A percentile compares a stretch with the other conserved stretches of the same genome.
These are phyloP conservation scores for Mikania micrantha DNA, from an alignment of 129 eudicot genomes.

Conservation along the genomic window DNA sequence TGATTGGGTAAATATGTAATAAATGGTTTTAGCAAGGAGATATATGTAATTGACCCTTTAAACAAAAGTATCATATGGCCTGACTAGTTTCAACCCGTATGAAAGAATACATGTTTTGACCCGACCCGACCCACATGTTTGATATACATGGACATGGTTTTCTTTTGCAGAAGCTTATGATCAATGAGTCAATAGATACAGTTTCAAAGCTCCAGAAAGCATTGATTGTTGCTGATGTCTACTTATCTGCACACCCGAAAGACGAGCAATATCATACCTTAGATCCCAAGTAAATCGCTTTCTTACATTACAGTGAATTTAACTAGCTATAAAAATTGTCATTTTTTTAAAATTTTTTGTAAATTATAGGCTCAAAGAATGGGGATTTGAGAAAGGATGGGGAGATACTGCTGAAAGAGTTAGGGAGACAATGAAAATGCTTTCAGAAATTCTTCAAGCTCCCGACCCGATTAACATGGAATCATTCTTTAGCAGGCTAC, in stretches of 20 bases:
- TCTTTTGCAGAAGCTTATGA: conserved; percentile 70
- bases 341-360: background rate
- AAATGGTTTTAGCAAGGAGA: no score
- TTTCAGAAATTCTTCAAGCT: conserved; percentile 78
- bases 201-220: conserved; percentile 63
- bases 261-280: conserved; percentile 54
- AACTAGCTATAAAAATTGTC: background rate
- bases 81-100: background rate
- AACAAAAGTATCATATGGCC: background rate
- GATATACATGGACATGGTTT: background rate
- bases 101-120: background rate
- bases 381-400: conserved; percentile 97
- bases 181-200: conserved; percentile 63
- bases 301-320: background rate
- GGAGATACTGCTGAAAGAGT: conserved; percentile 71
- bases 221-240: conserved; percentile 67
- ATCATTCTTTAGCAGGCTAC: conserved; percentile 64
- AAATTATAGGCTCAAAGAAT: conserved; percentile 57
- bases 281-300: conserved; percentile 53
- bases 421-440: conserved; percentile 61
- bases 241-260: conserved; percentile 55
- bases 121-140: background rate
- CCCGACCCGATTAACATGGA: conserved; percentile 68
- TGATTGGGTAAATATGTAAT: no score
- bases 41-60: no score